phyloP scores from a whole-genome alignment of 352 stramenopile species.

The Phytophthora pisi region DNA sequence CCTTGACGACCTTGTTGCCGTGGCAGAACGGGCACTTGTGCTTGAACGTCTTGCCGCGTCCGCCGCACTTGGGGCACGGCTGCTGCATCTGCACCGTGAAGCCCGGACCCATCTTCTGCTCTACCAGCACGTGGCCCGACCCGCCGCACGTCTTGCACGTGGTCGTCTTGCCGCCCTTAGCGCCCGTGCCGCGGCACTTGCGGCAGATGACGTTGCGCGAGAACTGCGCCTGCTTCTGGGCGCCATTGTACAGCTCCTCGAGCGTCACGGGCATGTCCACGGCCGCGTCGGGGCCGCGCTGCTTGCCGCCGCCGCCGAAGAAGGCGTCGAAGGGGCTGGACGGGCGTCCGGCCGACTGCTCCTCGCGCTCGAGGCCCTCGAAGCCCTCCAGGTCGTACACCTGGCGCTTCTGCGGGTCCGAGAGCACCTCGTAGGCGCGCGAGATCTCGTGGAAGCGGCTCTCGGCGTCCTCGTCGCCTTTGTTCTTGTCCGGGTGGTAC shows the following conservation, averaged over 20 bases:
- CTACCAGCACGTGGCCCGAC: conserved; percentile 73
- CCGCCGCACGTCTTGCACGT: conserved; percentile 78
- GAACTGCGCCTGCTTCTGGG: conserved; percentile 75
- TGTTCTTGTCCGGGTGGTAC: conserved; percentile 95
- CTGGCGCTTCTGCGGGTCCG: conserved; percentile 88
- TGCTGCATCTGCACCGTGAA: conserved; percentile 93
- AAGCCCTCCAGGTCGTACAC: conserved; percentile 94
- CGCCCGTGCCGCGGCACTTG: conserved; percentile 82
- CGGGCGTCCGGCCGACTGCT: conserved; percentile 53
- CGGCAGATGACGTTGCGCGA: conserved; percentile 81
- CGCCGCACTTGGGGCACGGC: conserved; percentile 79
- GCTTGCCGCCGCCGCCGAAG: conserved; percentile 77
- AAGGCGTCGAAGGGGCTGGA: conserved; percentile 82
- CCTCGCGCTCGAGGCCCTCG: conserved; percentile 81
- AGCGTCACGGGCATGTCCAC: conserved; percentile 83
- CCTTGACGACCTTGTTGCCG: conserved; percentile 80
- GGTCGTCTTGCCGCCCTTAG: conserved; percentile 84
- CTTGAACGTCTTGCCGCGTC: conserved; percentile 95
- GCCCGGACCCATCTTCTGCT: conserved; percentile 83
- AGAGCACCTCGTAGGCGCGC: conserved; percentile 92
- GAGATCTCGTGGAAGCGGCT: conserved; percentile 91
- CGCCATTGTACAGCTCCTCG: conserved; percentile 88
- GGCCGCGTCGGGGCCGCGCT: conserved; percentile 71
- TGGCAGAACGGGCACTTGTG: conserved; percentile 92
- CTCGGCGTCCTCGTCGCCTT: conserved; percentile 77